A percentile compares a stretch with the other conserved stretches of the same genome.
These are phyloP conservation scores for Blastocystis sp. DNA, from an alignment of 352 stramenopile species.

Conservation along the genomic window DNA sequence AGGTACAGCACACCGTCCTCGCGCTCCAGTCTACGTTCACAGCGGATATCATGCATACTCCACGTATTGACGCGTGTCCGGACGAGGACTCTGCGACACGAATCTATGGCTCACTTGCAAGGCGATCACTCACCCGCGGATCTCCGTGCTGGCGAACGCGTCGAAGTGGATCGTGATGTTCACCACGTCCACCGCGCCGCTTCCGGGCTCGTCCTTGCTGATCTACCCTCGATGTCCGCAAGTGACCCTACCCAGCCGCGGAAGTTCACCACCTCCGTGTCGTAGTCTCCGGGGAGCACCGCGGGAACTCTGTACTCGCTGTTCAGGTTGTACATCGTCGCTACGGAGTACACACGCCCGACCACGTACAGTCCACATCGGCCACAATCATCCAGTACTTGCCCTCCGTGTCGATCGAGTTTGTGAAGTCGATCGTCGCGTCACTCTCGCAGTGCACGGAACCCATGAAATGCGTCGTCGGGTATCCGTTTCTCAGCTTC, in stretches of 20 bases:
- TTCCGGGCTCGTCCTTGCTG: not conserved
- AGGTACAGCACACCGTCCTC: not conserved
- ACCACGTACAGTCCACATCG: not conserved
- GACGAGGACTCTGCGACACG: not conserved
- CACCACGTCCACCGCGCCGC: conserved; percentile 8
- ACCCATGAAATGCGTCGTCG: not conserved
- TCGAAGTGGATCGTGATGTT: conserved; percentile 28
- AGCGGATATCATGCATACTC: no score
- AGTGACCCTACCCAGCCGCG: not conserved
- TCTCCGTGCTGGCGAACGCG: not conserved
- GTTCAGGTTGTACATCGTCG: conserved; percentile 1
- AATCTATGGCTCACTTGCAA: not conserved
- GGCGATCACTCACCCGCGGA: not conserved
- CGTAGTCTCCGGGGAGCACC: not conserved
- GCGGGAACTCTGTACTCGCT: not conserved
- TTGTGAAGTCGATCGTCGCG: conserved; percentile 1
- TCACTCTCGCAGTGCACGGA: not conserved
- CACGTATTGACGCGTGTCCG: no score
- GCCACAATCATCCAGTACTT: conserved; percentile 23
- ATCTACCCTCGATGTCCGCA: not conserved
- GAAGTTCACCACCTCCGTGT: not conserved
- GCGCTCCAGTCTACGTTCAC: not conserved
- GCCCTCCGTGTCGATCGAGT: not conserved
- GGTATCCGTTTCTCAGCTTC: not conserved
- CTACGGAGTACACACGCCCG: not conserved